Conservation (phyloP, 1,284 basidiomycete genomes). For the Ceratobasidium papillatum region DNA sequence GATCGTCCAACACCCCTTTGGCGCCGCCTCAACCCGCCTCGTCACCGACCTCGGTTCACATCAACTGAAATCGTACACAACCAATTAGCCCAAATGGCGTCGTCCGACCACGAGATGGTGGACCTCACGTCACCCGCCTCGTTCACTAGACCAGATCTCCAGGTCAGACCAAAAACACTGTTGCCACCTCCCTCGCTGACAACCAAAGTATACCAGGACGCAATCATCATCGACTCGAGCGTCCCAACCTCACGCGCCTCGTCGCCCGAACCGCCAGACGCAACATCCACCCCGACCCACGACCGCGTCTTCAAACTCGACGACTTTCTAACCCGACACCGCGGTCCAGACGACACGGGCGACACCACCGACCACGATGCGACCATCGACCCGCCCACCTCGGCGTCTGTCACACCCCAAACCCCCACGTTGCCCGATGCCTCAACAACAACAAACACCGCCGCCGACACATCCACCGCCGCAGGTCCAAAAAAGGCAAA, state of each 20-base stretch:
- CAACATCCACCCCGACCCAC: constrained; percentile 21
- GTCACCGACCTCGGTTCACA: neutral
- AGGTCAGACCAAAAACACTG: neutral
- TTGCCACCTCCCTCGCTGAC: neutral
- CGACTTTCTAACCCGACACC: constrained; percentile 8
- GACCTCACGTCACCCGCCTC: constrained; percentile 28
- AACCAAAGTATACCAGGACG: constrained; percentile 1
- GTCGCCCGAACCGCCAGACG: neutral
- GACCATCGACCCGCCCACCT: constrained; percentile 29
- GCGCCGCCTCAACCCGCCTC: neutral
- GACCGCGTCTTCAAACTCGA: constrained; percentile 27
- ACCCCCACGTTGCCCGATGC: constrained; percentile 7
- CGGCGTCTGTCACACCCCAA: constrained; percentile 29
- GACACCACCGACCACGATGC: constrained; percentile 27
- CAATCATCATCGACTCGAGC: constrained; percentile 24
- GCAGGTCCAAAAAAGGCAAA: neutral
- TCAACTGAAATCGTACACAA: neutral
- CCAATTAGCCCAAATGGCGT: neutral
- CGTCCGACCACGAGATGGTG: constrained; percentile 39
- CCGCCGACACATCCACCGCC: neutral
- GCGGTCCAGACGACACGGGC: constrained; percentile 10
- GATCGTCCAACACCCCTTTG: constrained; percentile 16
- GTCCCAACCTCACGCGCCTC: constrained; percentile 18
- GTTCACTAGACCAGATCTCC: neutral
- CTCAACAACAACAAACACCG: neutral